Evolutionary conservation across 208 protist species (phyloP).

Genomic region (Wallacemonas sp.): DNA sequence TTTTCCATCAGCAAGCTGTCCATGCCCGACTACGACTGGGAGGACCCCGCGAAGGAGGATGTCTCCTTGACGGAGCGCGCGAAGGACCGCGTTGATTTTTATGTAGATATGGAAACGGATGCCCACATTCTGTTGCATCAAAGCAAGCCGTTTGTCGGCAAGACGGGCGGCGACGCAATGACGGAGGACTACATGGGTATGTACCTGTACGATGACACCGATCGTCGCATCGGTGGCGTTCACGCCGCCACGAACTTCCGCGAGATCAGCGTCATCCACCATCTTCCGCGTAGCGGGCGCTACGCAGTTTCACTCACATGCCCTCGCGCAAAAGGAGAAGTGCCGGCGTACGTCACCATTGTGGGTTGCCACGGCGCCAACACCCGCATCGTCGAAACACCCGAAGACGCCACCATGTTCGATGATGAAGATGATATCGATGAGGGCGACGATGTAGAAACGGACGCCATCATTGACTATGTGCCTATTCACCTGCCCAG

Average conservation of each 20-base stretch:
- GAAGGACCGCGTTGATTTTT: constrained; percentile 82
- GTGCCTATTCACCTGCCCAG: constrained; percentile 33
- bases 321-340: constrained; percentile 52
- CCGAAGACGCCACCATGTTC: constrained; percentile 62
- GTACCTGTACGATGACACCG: constrained; percentile 78
- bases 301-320: constrained; percentile 77
- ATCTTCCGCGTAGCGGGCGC: constrained; percentile 45
- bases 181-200: constrained; percentile 77
- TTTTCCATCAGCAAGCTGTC: constrained; percentile 43
- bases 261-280: constrained; percentile 75
- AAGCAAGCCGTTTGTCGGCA: constrained; percentile 44
- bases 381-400: constrained; percentile 62
- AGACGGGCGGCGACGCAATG: constrained; percentile 64
- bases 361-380: constrained; percentile 37
- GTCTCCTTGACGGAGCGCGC: constrained; percentile 34
- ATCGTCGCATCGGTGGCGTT: constrained; percentile 57
- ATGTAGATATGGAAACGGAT: constrained; percentile 65
- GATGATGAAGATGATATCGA: constrained; percentile 79
- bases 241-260: constrained; percentile 81
- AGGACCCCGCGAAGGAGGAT: constrained; percentile 30
- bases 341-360: constrained; percentile 52
- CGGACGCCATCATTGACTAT: constrained; percentile 50
- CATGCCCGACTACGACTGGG: constrained; percentile 44
- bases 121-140: constrained; percentile 74
- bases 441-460: constrained; percentile 48